phyloP scores from a whole-genome alignment of 176 grass and related monocot species.

The Panicum miliaceum region DNA sequence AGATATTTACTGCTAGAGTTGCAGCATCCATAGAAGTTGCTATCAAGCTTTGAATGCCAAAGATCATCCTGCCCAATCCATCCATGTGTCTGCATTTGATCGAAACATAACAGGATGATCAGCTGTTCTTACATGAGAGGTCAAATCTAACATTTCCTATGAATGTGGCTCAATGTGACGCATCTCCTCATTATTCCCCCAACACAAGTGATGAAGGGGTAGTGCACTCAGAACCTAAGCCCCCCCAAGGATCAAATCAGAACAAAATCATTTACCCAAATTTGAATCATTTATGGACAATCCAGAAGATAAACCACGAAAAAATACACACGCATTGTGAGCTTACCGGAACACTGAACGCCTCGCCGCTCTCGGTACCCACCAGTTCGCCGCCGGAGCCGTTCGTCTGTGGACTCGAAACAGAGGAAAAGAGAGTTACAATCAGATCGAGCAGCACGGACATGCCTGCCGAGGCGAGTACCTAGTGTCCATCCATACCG shows the following conservation, averaged over 20 bases:
- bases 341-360: not conserved
- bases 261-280: not conserved
- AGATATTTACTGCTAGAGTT: conserved; percentile 76
- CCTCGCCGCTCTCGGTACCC: not conserved
- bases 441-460: conserved; percentile 34
- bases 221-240: not conserved
- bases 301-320: not conserved
- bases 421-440: not conserved
- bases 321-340: not conserved
- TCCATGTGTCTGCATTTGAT: conserved; percentile 48
- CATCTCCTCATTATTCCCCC: not conserved
- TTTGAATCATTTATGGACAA: not conserved
- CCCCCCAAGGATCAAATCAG: conserved; percentile 4
- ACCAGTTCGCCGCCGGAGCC: conserved; percentile 16
- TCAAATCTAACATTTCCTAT: conserved; percentile 19
- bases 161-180: not conserved
- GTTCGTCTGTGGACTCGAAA: not conserved
- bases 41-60: conserved; percentile 80
- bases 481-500: conserved; percentile 27
- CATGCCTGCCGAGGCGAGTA: not conserved
- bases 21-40: conserved; percentile 77
- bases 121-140: conserved; percentile 10
- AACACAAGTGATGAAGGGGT: not conserved
- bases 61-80: conserved; percentile 33
- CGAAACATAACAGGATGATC: conserved; percentile 19